These are phyloP conservation scores for Stachybotrys chlorohalonatus DNA, from an alignment of 2,329 filamentous ascomycete genomes.

Conservation along the genomic window DNA sequence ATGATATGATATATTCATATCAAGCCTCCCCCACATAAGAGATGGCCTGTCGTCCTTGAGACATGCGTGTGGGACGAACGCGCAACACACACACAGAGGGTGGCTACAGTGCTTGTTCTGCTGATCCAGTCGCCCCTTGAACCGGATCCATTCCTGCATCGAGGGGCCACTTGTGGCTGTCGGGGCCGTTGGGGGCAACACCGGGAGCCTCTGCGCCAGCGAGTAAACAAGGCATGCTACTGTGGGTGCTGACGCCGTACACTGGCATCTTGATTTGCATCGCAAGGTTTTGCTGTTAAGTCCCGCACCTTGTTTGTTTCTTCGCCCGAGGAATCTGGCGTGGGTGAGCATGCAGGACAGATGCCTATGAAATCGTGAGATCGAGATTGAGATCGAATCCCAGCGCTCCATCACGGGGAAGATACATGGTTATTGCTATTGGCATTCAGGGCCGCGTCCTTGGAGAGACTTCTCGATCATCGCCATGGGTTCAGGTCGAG, in stretches of 20 bases:
- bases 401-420: neutral
- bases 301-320: neutral
- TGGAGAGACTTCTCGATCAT: neutral
- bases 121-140: conserved; percentile 1
- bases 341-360: neutral
- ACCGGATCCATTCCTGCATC: neutral
- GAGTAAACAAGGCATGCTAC: neutral
- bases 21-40: neutral
- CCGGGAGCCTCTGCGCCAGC: neutral
- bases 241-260: neutral
- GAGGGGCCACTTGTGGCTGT: neutral
- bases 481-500: neutral
- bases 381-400: neutral
- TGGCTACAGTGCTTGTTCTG: neutral
- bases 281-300: too few relatives aligned
- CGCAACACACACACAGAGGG: neutral
- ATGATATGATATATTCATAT: conserved; percentile 1
- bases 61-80: neutral
- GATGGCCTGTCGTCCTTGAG: neutral
- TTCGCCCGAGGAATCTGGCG: neutral
- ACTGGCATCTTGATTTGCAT: neutral
- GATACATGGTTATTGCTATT: neutral
- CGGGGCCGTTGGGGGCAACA: neutral
- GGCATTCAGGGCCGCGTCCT: neutral
- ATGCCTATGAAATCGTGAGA: neutral